These are phyloP conservation scores for Claviceps maximensis DNA, from an alignment of 2,329 filamentous ascomycete genomes.

Conservation along the genomic window DNA sequence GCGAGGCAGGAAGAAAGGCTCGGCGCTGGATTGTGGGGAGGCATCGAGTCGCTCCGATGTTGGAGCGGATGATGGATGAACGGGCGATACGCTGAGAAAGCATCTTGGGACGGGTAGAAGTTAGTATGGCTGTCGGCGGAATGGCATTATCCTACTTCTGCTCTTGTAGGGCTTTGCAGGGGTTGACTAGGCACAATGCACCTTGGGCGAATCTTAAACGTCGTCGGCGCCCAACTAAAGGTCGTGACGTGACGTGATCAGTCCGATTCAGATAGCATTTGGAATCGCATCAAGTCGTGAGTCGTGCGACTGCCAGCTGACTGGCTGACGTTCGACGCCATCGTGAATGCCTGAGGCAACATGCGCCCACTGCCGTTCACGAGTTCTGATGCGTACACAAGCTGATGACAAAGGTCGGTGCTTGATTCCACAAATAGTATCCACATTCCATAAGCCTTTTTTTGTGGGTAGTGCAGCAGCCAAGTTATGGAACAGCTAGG, in stretches of 20 bases:
- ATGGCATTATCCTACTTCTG: not conserved
- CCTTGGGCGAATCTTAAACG: conserved; percentile 17
- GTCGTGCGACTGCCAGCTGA: not conserved
- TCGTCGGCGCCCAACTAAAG: conserved; percentile 24
- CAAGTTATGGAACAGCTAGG: not conserved
- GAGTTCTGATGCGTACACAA: not conserved
- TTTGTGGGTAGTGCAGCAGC: not conserved
- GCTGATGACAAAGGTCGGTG: not conserved
- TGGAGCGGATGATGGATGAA: conserved; percentile 30
- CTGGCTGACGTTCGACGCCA: not conserved
- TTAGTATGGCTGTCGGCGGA: not conserved
- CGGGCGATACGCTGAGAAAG: conserved; percentile 45
- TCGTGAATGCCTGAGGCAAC: conserved; percentile 22
- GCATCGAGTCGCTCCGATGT: conserved; percentile 32
- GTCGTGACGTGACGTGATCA: conserved; percentile 8
- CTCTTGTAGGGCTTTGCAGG: not conserved
- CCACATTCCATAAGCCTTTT: not conserved
- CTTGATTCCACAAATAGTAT: not conserved
- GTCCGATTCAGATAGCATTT: not conserved
- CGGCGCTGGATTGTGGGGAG: conserved; percentile 43
- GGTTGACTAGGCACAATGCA: not conserved
- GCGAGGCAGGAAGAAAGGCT: conserved; percentile 38
- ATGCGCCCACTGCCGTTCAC: not conserved
- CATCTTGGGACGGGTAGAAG: conserved; percentile 32
- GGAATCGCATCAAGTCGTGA: not conserved